Evolutionary conservation across 1,139 yeast genomes (phyloP).

Genomic region (Hemisphaericaspora subhashii): DNA sequence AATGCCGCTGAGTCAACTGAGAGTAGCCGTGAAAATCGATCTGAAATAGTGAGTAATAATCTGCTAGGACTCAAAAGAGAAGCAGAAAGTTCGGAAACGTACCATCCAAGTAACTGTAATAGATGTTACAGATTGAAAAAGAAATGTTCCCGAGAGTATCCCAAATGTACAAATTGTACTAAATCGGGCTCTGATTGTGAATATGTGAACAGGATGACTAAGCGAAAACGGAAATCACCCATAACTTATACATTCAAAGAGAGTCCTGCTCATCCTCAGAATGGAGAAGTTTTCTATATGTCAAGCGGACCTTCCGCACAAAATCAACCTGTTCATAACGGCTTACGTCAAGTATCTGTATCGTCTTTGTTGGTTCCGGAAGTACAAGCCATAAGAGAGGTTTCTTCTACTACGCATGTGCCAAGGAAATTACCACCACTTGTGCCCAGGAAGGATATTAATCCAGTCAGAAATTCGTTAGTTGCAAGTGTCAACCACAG

Average conservation of each 20-base stretch:
- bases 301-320: background rate
- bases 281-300: constrained; percentile 3
- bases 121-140: constrained; percentile 46
- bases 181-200: constrained; percentile 39
- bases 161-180: constrained; percentile 37
- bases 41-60: no score
- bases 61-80: no score
- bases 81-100: constrained; percentile 18
- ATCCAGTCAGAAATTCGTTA: background rate
- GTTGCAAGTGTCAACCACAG: constrained; percentile 9
- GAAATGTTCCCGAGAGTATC: constrained; percentile 41
- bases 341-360: constrained; percentile 13
- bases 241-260: constrained; percentile 1
- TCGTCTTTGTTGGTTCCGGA: constrained; percentile 15
- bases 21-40: no score
- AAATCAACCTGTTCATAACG: constrained; percentile 2
- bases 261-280: background rate
- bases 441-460: background rate
- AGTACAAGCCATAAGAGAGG: constrained; percentile 10
- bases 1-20: no score
- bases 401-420: constrained; percentile 2
- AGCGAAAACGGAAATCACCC: constrained; percentile 19
- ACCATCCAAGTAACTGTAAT: constrained; percentile 39
- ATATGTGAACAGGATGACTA: constrained; percentile 33
- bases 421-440: constrained; percentile 1